Conservation (phyloP, 768 basidiomycete genomes). For the Termitomyces sp. region DNA sequence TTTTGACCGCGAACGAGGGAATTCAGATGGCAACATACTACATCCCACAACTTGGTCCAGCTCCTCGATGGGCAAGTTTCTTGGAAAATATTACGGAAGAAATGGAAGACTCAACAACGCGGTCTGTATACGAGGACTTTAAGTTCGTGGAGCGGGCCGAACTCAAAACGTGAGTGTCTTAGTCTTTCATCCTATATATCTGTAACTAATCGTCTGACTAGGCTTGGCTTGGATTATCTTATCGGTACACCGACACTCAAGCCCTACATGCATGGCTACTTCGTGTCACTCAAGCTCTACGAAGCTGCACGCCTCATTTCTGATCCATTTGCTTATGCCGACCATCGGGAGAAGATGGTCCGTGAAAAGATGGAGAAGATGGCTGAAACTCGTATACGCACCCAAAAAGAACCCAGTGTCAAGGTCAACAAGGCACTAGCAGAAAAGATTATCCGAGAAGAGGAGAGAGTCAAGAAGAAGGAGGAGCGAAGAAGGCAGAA, state of each 20-base stretch:
- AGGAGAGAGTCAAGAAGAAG: conserved; percentile 55
- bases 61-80: conserved; percentile 96
- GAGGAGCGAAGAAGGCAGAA: conserved; percentile 52
- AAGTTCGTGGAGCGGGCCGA: conserved; percentile 93
- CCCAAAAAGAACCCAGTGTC: conserved; percentile 66
- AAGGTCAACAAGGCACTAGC: conserved; percentile 83
- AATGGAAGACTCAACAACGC: conserved; percentile 85
- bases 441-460: conserved; percentile 71
- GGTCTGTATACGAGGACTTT: conserved; percentile 90
- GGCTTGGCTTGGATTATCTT: conserved; percentile 93
- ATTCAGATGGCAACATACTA: conserved; percentile 94
- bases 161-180: conserved; percentile 66
- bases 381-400: conserved; percentile 88
- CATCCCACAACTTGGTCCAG: conserved; percentile 94
- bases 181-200: conserved; percentile 3
- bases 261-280: conserved; percentile 99
- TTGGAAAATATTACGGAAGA: conserved; percentile 98
- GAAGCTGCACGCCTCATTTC: conserved; percentile 93
- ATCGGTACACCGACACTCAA: conserved; percentile 93
- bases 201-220: conserved; percentile 26
- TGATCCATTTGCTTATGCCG: conserved; percentile 94
- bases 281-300: conserved; percentile 93
- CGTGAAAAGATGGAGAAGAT: conserved; percentile 90
- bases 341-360: conserved; percentile 87
- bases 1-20: conserved; percentile 95